These are phyloP conservation scores for Entomortierella parvispora DNA, from an alignment of 192 early-diverging fungal genomes.

Conservation along the genomic window DNA sequence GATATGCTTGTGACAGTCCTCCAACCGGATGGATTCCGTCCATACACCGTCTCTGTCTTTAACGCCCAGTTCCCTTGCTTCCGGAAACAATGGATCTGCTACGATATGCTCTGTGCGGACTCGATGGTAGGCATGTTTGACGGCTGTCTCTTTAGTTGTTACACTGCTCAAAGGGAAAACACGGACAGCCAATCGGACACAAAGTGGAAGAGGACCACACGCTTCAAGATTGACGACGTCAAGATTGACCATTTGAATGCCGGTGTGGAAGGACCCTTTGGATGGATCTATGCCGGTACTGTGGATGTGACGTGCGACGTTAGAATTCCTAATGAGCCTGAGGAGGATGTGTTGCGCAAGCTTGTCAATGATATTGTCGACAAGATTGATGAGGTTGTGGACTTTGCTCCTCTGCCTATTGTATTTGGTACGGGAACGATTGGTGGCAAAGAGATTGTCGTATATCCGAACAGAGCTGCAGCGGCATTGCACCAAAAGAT, in stretches of 20 bases:
- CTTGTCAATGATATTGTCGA: conserved; percentile 79
- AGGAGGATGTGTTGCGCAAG: conserved; percentile 63
- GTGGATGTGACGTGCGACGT: conserved; percentile 84
- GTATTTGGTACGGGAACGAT: conserved; percentile 58
- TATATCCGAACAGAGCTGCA: conserved; percentile 45
- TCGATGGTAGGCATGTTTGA: conserved; percentile 93
- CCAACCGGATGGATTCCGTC: conserved; percentile 85
- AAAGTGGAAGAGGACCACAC: conserved; percentile 61
- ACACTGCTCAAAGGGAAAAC: conserved; percentile 81
- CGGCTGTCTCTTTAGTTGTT: conserved; percentile 93
- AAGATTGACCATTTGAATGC: conserved; percentile 91
- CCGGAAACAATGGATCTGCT: conserved; percentile 92
- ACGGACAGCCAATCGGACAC: conserved; percentile 52
- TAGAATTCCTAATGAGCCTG: conserved; percentile 65
- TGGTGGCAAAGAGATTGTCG: conserved; percentile 57
- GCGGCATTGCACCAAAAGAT: conserved; percentile 38
- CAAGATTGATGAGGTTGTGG: conserved; percentile 68
- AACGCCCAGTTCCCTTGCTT: conserved; percentile 83
- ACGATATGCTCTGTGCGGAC: conserved; percentile 89
- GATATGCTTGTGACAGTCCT: conserved; percentile 90
- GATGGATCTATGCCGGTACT: conserved; percentile 92
- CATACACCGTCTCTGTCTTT: conserved; percentile 89
- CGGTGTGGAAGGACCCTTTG: conserved; percentile 86
- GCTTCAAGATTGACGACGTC: conserved; percentile 88
- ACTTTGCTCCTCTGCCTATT: conserved; percentile 55